phyloP scores from a whole-genome alignment of 768 basidiomycete genomes.

The Psilocybe tampanensis region DNA sequence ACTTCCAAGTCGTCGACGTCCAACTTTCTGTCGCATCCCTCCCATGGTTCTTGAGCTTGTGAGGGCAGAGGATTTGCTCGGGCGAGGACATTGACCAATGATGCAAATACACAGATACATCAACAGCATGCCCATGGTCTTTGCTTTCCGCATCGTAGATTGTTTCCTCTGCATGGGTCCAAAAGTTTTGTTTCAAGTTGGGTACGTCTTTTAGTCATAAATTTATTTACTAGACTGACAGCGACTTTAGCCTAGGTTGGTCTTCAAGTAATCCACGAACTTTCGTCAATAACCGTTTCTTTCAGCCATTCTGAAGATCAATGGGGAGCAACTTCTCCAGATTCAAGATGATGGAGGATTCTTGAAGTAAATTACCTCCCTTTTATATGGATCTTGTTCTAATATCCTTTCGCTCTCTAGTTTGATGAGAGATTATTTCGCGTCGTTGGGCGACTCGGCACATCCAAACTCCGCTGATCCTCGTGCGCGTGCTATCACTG shows the following conservation, averaged over 20 bases:
- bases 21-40: conserved; percentile 96
- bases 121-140: conserved; percentile 96
- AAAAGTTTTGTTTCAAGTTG: conserved; percentile 98
- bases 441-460: conserved; percentile 90
- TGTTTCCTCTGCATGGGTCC: conserved; percentile 99
- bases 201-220: conserved; percentile 51
- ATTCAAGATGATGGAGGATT: conserved; percentile 98
- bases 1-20: conserved; percentile 89
- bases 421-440: conserved; percentile 94
- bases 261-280: conserved; percentile 11
- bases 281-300: conserved; percentile 12
- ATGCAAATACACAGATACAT: conserved; percentile 61
- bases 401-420: conserved; percentile 37
- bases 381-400: background rate
- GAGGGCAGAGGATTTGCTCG: conserved; percentile 33
- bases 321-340: conserved; percentile 88
- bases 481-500: conserved; percentile 89
- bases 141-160: conserved; percentile 96
- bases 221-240: conserved; percentile 11
- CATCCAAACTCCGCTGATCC: conserved; percentile 89
- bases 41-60: conserved; percentile 98
- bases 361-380: conserved; percentile 66
- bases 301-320: conserved; percentile 94
- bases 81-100: too few relatives aligned
- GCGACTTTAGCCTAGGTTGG: conserved; percentile 53